Evolutionary conservation across 2,329 filamentous ascomycete species (phyloP), one percentile per base, ranked within the genome.

Genomic region (Pseudomassariella vexata): DNA sequence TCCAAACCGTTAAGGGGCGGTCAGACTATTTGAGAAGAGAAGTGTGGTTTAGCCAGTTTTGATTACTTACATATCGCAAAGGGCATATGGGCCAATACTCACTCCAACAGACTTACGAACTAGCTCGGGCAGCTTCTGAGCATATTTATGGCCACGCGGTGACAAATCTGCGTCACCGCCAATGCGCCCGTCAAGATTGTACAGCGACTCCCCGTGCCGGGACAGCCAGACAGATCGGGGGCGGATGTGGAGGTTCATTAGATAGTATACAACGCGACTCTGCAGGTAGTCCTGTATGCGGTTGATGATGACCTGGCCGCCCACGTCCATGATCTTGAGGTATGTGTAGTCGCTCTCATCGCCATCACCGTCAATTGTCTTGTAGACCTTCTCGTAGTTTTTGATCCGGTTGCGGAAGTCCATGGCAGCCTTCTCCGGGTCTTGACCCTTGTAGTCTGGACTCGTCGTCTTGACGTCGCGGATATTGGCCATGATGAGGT

Each of bases 161-260:
- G 90, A 96, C 21, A 98, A 70, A 41, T 84, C 74, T 9, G 90
- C 85, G 55, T 98, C 92, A 27, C 92, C 92, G 38, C 92, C 92
- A 48, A 98, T 96, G 47, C 88, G 78, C 11, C 92, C 92, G 7
- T 79, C 76, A 5, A 96, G 70, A 56, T 98, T 98, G 64, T 83
- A 96, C 59, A 85, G 69, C 9, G 89, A 95, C 63, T 98, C 92
- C 45, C 92, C 92, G 55, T 98, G 92, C 42, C 92, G 73, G 45
- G 92, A 96, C 31, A 98, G 66, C 92, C 92, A 98, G 45, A 98
- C 94, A 4, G 88, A 94, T 35, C 92, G 79, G 12, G 90, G 90
- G 43, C 90, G 90, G 58, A 98, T 98, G 63, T 98, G 92, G 23
- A 98, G 71, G 56, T 96, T 98, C 81, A 96, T 95, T 37, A 96